Conservation (phyloP, 2,329 filamentous ascomycete genomes). For the Neopestalotiopsis sp. region DNA sequence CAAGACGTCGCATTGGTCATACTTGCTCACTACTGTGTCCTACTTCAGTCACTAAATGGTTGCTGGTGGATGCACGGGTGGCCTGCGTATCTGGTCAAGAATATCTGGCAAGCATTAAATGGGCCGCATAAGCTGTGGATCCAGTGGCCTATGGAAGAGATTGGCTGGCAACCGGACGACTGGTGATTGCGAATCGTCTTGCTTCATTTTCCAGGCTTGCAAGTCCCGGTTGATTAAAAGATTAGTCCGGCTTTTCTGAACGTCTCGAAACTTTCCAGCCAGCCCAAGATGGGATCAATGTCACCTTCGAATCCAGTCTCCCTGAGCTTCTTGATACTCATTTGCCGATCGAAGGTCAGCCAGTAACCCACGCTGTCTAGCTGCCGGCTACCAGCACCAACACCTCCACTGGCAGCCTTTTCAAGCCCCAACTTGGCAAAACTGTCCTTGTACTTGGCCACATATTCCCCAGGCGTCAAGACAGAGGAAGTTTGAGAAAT, state of each 20-base stretch:
- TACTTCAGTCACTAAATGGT: not conserved
- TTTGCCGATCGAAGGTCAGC: constrained; percentile 52
- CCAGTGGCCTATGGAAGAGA: not conserved
- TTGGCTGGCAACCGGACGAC: not conserved
- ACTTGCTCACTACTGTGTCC: not conserved
- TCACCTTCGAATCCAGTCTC: constrained; percentile 44
- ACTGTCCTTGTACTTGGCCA: not conserved
- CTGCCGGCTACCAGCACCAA: constrained; percentile 31
- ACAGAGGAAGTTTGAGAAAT: not conserved
- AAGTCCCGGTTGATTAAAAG: not conserved
- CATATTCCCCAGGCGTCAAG: not conserved
- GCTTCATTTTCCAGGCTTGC: too few relatives aligned
- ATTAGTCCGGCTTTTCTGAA: not conserved
- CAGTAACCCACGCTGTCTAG: constrained; percentile 50
- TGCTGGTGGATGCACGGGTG: constrained; percentile 9
- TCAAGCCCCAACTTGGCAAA: not conserved
- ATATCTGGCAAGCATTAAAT: not conserved
- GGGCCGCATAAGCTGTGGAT: not conserved
- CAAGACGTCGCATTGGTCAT: not conserved
- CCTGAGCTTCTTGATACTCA: constrained; percentile 46
- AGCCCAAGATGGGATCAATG: constrained; percentile 39
- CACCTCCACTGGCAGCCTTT: constrained; percentile 34
- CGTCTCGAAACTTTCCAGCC: constrained; percentile 46
- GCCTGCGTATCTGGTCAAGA: not conserved
- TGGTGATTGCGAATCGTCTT: not conserved